Evolutionary conservation across 2,329 filamentous ascomycete species (phyloP).

Genomic region (Colletotrichum sp.): DNA sequence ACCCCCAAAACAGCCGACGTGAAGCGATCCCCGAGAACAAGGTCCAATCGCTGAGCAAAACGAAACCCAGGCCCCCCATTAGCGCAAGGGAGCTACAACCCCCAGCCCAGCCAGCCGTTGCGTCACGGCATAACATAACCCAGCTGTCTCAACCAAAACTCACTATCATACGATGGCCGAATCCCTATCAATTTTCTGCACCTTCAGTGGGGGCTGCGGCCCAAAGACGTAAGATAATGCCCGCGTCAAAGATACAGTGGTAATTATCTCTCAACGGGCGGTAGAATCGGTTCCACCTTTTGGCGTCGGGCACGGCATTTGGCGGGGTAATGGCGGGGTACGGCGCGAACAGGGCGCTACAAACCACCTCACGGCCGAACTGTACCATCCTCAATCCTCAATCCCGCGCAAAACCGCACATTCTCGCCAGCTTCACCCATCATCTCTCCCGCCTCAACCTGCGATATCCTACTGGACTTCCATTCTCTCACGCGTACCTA

Average conservation of each 20-base stretch:
- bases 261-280: constrained; percentile 5
- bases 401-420: constrained; percentile 1
- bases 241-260: not conserved
- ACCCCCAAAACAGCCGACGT: not conserved
- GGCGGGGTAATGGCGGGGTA: constrained; percentile 24
- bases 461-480: not conserved
- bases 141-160: not conserved
- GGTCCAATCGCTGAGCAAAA: constrained; percentile 4
- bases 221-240: not conserved
- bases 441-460: not conserved
- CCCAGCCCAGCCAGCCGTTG: not conserved
- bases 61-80: not conserved
- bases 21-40: constrained; percentile 1
- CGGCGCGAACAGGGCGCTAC: constrained; percentile 9
- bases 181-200: not conserved
- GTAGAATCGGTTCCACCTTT: constrained; percentile 2
- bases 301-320: constrained; percentile 12
- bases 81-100: not conserved
- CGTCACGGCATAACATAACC: not conserved
- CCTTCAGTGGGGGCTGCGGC: not conserved
- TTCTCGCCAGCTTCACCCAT: not conserved
- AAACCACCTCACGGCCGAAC: not conserved
- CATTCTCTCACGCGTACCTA: not conserved
- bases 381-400: not conserved
- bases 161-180: not conserved